Evolutionary conservation across 2,329 filamentous ascomycete genomes (phyloP), one percentile per base, ranked within the genome.

Genomic region (Xylaria sp.): DNA sequence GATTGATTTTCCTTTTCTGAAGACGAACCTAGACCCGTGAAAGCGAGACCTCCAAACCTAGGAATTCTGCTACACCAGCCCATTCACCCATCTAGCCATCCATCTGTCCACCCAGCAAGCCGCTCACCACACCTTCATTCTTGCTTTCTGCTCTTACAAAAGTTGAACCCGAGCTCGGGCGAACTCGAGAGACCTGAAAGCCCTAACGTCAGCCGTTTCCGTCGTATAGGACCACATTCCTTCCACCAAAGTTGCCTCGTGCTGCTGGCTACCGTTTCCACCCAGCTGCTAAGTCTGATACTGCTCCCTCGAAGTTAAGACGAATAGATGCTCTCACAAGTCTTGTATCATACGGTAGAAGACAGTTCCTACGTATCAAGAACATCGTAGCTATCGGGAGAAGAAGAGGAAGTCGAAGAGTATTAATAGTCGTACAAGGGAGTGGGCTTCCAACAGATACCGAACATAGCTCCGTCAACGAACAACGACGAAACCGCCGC

Each of bases 1-100:
- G 64, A 69, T 44, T 68, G 23, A 61, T 37, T 72, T 66, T 63
- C 60, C 65, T 63, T 70, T 65, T 69, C 68, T 63, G 50, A 59
- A 44, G 42, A 65, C 59, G 21, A 62, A 54, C 12, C 54, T 23
- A 63, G 55, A 42, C 35, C 42, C 13, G 64, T 67, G 63, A 69
- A 67, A 59, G 55, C 62, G 35, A 70, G 21, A 59, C 68, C 32
- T 54, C 29, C 32, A 13, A 27, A 27, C 18, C 21, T 48, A 32
- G 54, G 53, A 47, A 59, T 66, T 62, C 59, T 40, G 58, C 47
- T 44, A 29, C 35, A 25, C 55, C 32, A 40, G 23, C 42, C 40
- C 40, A 6, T 60, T 48, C 27, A 42, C 25, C 13, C 29, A 23
- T 37, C 32, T 21, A 13, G 18, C 53, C 51, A 21, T 54, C 23